A percentile compares a stretch with the other conserved stretches of the same genome.
Conservation (phyloP, 495 filamentous ascomycete genomes). For the Stereocaulon alpinum region DNA sequence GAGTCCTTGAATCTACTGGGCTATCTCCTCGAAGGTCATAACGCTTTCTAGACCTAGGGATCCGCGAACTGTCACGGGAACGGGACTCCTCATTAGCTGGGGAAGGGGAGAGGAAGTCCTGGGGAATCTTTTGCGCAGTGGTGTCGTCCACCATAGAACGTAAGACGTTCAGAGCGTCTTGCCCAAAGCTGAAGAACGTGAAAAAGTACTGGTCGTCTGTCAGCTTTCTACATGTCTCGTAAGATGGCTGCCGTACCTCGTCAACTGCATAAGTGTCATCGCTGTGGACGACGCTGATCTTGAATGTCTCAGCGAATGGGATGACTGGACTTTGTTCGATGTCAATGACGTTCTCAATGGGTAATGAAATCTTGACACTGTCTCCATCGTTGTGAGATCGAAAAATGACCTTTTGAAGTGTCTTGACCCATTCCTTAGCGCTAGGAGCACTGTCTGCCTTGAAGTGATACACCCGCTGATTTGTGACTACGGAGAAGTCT, state of each 20-base stretch:
- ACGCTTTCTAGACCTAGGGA: slow-evolving; percentile 16
- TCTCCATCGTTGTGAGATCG: slow-evolving; percentile 93
- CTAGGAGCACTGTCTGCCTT: slow-evolving; percentile 77
- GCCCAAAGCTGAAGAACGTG: slow-evolving; percentile 81
- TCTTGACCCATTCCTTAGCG: slow-evolving; percentile 96
- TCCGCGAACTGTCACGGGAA: slow-evolving; percentile 19
- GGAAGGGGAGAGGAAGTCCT: slow-evolving; percentile 22
- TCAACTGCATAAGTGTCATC: slow-evolving; percentile 91
- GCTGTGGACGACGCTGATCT: slow-evolving; percentile 82
- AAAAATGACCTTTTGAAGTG: slow-evolving; percentile 89
- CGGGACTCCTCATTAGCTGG: slow-evolving; percentile 16
- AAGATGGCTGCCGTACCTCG: slow-evolving; percentile 49
- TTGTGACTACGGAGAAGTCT: slow-evolving; percentile 70
- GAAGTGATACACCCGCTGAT: slow-evolving; percentile 78
- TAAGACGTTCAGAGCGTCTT: slow-evolving; percentile 73
- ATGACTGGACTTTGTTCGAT: slow-evolving; percentile 87
- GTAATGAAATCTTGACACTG: slow-evolving; percentile 90
- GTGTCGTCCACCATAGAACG: slow-evolving; percentile 62
- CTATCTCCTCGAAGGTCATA: slow-evolving; percentile 29
- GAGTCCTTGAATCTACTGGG: slow-evolving; percentile 31
- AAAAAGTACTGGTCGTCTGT: slow-evolving; percentile 72
- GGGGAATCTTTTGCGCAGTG: slow-evolving; percentile 39
- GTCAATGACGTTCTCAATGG: slow-evolving; percentile 80
- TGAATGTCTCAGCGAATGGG: slow-evolving; percentile 92
- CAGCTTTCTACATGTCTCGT: slow-evolving; percentile 15